A percentile compares a stretch with the other conserved stretches of the same genome.
Evolutionary conservation across 176 grass and related monocot genomes (phyloP).

Genomic region (Musa itinerans): DNA sequence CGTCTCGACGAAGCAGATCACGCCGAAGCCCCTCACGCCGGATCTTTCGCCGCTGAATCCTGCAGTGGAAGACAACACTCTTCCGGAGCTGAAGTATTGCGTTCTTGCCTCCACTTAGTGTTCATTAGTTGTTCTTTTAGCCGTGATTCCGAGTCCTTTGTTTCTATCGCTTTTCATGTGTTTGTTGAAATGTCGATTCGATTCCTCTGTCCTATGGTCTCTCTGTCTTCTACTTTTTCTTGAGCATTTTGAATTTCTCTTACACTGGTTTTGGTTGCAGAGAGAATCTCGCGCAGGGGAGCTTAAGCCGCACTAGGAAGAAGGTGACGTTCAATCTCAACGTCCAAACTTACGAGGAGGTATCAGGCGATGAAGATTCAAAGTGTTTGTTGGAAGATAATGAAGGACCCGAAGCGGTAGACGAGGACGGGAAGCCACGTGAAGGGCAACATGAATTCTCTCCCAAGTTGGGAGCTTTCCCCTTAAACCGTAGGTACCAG

Average conservation of each 20-base stretch:
- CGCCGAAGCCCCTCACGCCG: slow-evolving; percentile 22
- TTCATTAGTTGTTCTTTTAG: background rate
- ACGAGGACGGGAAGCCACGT: slow-evolving; percentile 13
- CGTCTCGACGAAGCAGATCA: slow-evolving; percentile 27
- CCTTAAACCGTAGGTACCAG: slow-evolving; percentile 72
- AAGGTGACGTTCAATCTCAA: slow-evolving; percentile 94
- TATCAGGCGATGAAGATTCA: background rate
- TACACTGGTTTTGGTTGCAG: slow-evolving; percentile 21
- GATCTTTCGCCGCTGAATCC: slow-evolving; percentile 15
- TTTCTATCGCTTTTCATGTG: background rate
- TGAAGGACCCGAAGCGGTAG: slow-evolving; percentile 1
- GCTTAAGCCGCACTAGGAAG: slow-evolving; percentile 45
- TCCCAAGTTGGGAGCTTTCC: slow-evolving; percentile 49
- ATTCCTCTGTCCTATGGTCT: background rate
- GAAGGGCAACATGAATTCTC: slow-evolving; percentile 22
- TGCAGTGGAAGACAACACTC: slow-evolving; percentile 33
- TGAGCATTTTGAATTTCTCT: too few relatives aligned
- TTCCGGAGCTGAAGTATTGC: slow-evolving; percentile 31
- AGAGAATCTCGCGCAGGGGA: slow-evolving; percentile 53
- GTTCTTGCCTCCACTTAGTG: background rate
- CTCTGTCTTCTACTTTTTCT: background rate
- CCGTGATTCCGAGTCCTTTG: background rate
- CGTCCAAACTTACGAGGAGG: slow-evolving; percentile 56
- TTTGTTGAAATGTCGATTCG: background rate
- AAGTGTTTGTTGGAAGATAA: slow-evolving; percentile 20